Conservation (phyloP, 805 yeast species). For the Peterozyma toletana region DNA sequence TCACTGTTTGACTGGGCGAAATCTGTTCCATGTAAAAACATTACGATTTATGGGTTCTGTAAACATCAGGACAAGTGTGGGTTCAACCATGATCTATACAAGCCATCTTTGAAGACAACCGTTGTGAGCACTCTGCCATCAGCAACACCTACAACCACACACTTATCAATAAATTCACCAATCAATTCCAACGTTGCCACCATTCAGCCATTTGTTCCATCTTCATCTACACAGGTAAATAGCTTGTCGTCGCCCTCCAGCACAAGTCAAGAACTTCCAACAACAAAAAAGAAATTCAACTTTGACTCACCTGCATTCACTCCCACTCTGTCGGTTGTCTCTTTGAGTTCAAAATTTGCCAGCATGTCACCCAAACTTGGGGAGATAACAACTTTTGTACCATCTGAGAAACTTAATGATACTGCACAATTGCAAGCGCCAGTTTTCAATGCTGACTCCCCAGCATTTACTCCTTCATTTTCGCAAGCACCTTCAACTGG, state of each 20-base stretch:
- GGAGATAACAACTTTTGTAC: slow-evolving; percentile 42
- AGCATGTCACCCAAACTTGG: slow-evolving; percentile 41
- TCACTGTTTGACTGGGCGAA: slow-evolving; percentile 43
- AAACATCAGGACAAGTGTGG: slow-evolving; percentile 81
- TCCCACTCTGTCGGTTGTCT: slow-evolving; percentile 24
- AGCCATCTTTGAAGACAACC: no score
- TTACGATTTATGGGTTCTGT: slow-evolving; percentile 81
- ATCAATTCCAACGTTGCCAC: slow-evolving; percentile 2
- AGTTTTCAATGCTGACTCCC: neutral
- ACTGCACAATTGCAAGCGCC: neutral
- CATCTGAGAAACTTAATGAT: slow-evolving; percentile 18
- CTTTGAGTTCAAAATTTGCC: slow-evolving; percentile 29
- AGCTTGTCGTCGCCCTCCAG: slow-evolving; percentile 1
- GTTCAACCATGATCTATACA: slow-evolving; percentile 52
- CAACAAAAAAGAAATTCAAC: slow-evolving; percentile 38
- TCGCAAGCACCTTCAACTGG: slow-evolving; percentile 19
- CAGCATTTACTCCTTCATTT: slow-evolving; percentile 26
- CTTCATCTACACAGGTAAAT: slow-evolving; percentile 7
- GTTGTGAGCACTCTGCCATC: slow-evolving; percentile 14
- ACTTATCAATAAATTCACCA: neutral
- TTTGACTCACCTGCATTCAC: slow-evolving; percentile 49
- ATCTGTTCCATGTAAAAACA: slow-evolving; percentile 76
- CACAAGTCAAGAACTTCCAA: slow-evolving; percentile 10
- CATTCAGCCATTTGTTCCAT: slow-evolving; percentile 8
- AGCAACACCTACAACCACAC: slow-evolving; percentile 6